A percentile compares a stretch with the other conserved stretches of the same genome.
phyloP scores from a whole-genome alignment of 164 flowering plant genomes.

The Amborella trichopoda region DNA sequence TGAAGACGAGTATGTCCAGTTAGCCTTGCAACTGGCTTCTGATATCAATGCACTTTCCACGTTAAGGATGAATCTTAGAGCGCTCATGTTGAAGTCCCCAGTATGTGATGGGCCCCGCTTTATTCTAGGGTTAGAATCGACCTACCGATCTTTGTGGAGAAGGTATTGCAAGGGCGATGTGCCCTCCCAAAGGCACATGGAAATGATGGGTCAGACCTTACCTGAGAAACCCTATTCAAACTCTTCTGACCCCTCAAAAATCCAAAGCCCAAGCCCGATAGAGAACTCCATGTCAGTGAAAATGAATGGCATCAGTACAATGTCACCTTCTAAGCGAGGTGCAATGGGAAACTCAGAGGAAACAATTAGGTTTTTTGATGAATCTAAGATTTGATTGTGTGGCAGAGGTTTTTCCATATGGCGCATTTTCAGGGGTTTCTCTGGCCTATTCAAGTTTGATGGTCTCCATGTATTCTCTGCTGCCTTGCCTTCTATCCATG shows the following conservation, averaged over 20 bases:
- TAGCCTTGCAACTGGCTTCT: constrained; percentile 67
- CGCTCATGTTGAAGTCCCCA: constrained; percentile 76
- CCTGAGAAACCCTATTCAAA: constrained; percentile 19
- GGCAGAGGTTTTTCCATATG: no score
- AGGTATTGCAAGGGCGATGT: constrained; percentile 78
- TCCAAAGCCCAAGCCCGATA: constrained; percentile 2
- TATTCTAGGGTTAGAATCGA: constrained; percentile 41
- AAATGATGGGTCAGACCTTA: constrained; percentile 19
- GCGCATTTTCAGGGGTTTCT: no score
- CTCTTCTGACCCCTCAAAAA: constrained; percentile 16
- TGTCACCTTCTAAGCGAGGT: constrained; percentile 1
- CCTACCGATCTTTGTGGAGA: constrained; percentile 68
- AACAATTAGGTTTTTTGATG: no score
- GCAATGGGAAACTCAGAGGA: no score
- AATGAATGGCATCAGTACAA: constrained; percentile 7
- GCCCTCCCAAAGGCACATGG: constrained; percentile 49
- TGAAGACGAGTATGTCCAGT: constrained; percentile 76
- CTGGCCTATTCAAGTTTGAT: no score
- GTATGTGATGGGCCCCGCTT: constrained; percentile 79
- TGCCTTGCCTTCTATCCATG: no score
- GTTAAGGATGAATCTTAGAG: constrained; percentile 67
- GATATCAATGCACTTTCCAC: constrained; percentile 61
- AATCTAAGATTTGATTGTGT: no score
- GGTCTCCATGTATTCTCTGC: no score
- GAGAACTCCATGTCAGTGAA: constrained; percentile 2